phyloP scores from a whole-genome alignment of 2,329 filamentous ascomycete species.

The Botrytis sinoallii region DNA sequence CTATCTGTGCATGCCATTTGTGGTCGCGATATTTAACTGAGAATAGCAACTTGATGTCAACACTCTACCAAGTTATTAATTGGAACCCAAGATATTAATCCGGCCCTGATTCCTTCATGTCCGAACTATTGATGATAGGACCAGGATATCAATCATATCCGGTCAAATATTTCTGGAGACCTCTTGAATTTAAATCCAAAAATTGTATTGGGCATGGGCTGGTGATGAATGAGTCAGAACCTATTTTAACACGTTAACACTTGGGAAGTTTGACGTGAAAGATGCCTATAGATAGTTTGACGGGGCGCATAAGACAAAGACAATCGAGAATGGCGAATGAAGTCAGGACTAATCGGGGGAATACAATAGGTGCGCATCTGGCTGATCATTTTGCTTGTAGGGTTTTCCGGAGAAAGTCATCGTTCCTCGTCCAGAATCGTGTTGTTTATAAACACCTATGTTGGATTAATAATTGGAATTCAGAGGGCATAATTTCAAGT shows the following conservation, averaged over 20 bases:
- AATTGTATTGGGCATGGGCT: neutral
- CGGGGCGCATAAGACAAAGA: neutral
- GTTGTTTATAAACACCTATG: neutral
- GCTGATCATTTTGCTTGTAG: neutral
- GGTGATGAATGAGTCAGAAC: neutral
- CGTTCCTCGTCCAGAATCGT: fast-evolving
- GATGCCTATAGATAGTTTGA: neutral
- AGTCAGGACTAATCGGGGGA: conserved; percentile 24
- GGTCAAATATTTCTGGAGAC: neutral
- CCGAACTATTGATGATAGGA: neutral
- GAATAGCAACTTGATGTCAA: neutral
- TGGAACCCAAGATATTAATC: neutral
- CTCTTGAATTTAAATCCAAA: neutral
- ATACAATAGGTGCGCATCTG: neutral
- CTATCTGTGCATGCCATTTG: neutral
- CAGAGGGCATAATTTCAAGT: neutral
- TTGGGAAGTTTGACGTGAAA: neutral
- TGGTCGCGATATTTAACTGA: conserved; percentile 16
- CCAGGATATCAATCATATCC: neutral
- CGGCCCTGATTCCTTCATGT: neutral
- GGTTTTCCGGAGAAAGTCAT: neutral
- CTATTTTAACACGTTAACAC: neutral
- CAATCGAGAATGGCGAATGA: neutral
- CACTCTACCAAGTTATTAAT: neutral
- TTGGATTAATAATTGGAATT: neutral